Conservation (phyloP, 208 protist genomes). For the Herpetomonas samuelpessoai region DNA sequence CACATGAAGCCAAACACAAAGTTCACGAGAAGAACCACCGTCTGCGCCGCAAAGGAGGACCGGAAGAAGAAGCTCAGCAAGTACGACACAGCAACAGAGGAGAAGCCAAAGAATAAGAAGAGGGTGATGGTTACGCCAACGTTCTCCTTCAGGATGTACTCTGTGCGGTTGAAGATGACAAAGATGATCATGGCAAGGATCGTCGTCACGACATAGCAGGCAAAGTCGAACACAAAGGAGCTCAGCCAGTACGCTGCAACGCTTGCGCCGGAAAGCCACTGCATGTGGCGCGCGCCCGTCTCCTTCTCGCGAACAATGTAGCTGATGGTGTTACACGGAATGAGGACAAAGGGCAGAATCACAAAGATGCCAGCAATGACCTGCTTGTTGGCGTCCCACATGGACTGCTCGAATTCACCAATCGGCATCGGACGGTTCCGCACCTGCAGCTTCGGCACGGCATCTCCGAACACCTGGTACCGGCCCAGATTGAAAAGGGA, state of each 20-base stretch:
- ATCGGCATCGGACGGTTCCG: conserved; percentile 68
- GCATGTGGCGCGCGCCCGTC: conserved; percentile 70
- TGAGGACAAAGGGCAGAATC: conserved; percentile 76
- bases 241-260: conserved; percentile 75
- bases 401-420: conserved; percentile 49
- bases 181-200: conserved; percentile 63
- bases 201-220: conserved; percentile 57
- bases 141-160: conserved; percentile 57
- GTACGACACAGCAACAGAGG: conserved; percentile 71
- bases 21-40: conserved; percentile 75
- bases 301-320: conserved; percentile 82
- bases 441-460: conserved; percentile 24
- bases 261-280: conserved; percentile 76
- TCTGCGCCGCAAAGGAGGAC: conserved; percentile 68
- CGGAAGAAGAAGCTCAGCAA: conserved; percentile 82
- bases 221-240: conserved; percentile 73
- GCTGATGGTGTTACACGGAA: conserved; percentile 73
- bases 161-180: conserved; percentile 61
- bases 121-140: conserved; percentile 50
- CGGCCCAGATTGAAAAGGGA: conserved; percentile 53
- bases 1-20: conserved; percentile 82
- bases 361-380: conserved; percentile 78
- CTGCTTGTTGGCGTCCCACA: conserved; percentile 45
- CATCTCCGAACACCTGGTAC: conserved; percentile 38
- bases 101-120: conserved; percentile 69